Conservation (phyloP, 768 basidiomycete genomes). For the Hygrocybe punicea region DNA sequence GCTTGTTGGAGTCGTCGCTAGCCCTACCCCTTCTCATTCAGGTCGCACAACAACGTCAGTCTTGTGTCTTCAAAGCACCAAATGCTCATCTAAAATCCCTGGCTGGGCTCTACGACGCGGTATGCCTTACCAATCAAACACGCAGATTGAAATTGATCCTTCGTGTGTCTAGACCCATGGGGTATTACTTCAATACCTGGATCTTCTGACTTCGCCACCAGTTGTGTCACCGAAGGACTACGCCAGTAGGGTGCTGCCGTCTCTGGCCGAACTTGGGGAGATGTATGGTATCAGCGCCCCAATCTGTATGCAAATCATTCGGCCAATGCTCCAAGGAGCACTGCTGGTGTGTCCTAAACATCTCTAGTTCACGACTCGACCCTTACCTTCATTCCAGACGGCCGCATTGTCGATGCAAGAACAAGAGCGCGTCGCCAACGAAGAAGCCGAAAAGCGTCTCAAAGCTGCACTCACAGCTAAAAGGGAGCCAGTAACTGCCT, state of each 20-base stretch:
- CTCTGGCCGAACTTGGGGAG: slow-evolving; percentile 67
- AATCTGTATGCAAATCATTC: slow-evolving; percentile 91
- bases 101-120: slow-evolving; percentile 84
- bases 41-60: slow-evolving; percentile 86
- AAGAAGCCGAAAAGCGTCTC: slow-evolving; percentile 76
- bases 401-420: slow-evolving; percentile 64
- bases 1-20: slow-evolving; percentile 63
- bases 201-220: slow-evolving; percentile 72
- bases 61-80: slow-evolving; percentile 70
- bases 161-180: slow-evolving; percentile 68
- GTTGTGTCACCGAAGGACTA: slow-evolving; percentile 72
- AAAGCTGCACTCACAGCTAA: slow-evolving; percentile 79
- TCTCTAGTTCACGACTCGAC: background rate
- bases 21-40: slow-evolving; percentile 89
- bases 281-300: slow-evolving; percentile 78
- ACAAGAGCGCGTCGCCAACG: slow-evolving; percentile 63
- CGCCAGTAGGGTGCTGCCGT: slow-evolving; percentile 67
- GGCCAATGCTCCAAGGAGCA: slow-evolving; percentile 69
- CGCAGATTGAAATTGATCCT: slow-evolving; percentile 7
- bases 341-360: slow-evolving; percentile 50
- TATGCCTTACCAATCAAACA: slow-evolving; percentile 41
- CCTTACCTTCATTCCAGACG: slow-evolving; percentile 36
- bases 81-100: slow-evolving; percentile 83
- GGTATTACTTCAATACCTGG: slow-evolving; percentile 87
- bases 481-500: slow-evolving; percentile 58